Evolutionary conservation across 2,329 filamentous ascomycete genomes (phyloP).

Genomic region (Aspergillus persii): DNA sequence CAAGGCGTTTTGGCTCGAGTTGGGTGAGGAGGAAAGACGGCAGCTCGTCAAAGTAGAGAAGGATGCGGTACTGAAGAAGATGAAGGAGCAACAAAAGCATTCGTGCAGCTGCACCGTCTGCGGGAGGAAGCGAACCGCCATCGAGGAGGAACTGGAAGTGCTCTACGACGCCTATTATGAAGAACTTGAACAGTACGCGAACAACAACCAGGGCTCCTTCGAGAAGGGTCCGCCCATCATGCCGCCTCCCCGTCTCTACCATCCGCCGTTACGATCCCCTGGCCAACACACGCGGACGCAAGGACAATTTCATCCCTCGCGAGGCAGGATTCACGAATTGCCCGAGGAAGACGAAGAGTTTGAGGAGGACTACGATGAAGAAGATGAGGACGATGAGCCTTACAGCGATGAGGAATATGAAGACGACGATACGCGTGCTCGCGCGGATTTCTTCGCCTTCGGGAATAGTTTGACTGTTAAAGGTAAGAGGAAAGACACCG

Average conservation of each 20-base stretch:
- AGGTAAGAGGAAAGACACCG: conserved; percentile 47
- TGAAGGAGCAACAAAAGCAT: conserved; percentile 99
- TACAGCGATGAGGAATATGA: conserved; percentile 65
- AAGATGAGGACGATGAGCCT: conserved; percentile 68
- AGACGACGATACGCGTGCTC: conserved; percentile 59
- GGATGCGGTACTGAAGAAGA: conserved; percentile 94
- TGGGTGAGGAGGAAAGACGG: conserved; percentile 92
- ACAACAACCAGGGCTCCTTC: conserved; percentile 65
- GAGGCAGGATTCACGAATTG: conserved; percentile 66
- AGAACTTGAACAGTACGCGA: conserved; percentile 95
- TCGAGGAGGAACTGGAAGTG: conserved; percentile 96
- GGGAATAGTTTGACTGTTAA: conserved; percentile 96
- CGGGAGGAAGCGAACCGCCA: conserved; percentile 90
- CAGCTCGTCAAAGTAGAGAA: conserved; percentile 97
- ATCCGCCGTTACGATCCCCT: conserved; percentile 55
- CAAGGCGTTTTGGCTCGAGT: conserved; percentile 94
- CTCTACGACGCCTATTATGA: conserved; percentile 98
- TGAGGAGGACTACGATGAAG: conserved; percentile 60
- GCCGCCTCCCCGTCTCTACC: conserved; percentile 62
- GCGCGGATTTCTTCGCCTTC: conserved; percentile 92
- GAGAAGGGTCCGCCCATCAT: conserved; percentile 67
- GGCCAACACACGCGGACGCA: conserved; percentile 57
- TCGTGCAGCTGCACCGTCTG: conserved; percentile 98
- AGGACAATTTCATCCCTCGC: conserved; percentile 64
- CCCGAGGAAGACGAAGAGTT: conserved; percentile 56